Percentiles rank a stretch among this genome's conserved stretches.
These are phyloP conservation scores for Zoysia japonica DNA, from an alignment of 176 grass and related monocot species.

Conservation along the genomic window DNA sequence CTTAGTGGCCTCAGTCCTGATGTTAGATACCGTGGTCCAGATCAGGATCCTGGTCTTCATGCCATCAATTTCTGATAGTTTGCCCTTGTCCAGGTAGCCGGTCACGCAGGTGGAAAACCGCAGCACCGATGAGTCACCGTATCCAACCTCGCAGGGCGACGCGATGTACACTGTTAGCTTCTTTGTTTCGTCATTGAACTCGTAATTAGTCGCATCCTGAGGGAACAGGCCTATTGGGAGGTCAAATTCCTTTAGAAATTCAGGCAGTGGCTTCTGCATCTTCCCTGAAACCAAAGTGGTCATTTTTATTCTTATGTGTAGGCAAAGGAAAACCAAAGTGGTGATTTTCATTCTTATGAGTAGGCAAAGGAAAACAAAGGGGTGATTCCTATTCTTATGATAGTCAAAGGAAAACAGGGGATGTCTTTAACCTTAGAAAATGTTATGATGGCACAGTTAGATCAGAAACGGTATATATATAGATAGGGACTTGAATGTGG, in stretches of 20 bases:
- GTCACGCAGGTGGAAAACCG: constrained; percentile 66
- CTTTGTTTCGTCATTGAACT: constrained; percentile 70
- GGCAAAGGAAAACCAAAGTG: neutral
- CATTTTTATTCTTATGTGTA: neutral
- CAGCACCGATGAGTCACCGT: constrained; percentile 78
- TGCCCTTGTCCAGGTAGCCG: constrained; percentile 76
- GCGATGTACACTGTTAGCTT: constrained; percentile 66
- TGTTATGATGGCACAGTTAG: neutral
- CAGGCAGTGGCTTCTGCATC: constrained; percentile 84
- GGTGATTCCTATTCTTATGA: neutral
- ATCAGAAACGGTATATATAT: neutral
- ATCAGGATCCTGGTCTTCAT: constrained; percentile 87
- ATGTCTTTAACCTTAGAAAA: neutral
- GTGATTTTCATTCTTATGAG: neutral
- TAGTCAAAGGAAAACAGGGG: neutral
- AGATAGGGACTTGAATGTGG: neutral
- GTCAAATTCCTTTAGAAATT: constrained; percentile 74
- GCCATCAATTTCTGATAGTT: constrained; percentile 72
- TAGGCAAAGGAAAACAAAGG: constrained; percentile 18
- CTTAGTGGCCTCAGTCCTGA: constrained; percentile 67
- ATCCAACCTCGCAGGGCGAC: constrained; percentile 70
- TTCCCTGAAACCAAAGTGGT: constrained; percentile 58
- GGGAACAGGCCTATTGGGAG: constrained; percentile 76
- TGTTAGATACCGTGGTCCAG: constrained; percentile 63
- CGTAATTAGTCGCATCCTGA: constrained; percentile 74